These are phyloP conservation scores for Ustilago xerochloae DNA, from an alignment of 1,284 basidiomycete genomes.

Conservation along the genomic window DNA sequence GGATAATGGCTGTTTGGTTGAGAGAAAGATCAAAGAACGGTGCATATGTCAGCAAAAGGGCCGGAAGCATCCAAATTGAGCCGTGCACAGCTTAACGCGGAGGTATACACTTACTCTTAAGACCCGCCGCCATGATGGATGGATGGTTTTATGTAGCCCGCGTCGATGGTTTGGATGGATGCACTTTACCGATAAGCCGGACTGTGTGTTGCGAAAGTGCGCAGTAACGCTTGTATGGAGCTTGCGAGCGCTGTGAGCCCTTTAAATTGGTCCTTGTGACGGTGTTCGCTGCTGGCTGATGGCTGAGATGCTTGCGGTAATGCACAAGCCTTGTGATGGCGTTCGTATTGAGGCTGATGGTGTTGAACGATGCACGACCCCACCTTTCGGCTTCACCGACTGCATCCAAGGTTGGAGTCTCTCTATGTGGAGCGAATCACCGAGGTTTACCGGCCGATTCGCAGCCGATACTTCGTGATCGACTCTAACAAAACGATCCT, in stretches of 20 bases:
- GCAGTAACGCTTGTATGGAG: too few species aligned
- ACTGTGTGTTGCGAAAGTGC: too few species aligned
- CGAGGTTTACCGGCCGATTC: constrained; percentile 11
- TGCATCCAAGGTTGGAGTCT: not conserved
- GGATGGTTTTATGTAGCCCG: not conserved
- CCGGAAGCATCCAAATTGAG: too few species aligned
- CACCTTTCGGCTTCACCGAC: not conserved
- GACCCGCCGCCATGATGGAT: constrained; percentile 54
- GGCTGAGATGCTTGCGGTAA: constrained; percentile 1
- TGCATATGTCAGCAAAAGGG: too few species aligned
- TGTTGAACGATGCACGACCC: not conserved
- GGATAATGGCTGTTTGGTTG: constrained; percentile 59
- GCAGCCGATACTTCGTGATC: constrained; percentile 6
- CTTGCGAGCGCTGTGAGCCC: too few species aligned
- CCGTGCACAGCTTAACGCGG: not conserved
- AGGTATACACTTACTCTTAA: constrained; percentile 51
- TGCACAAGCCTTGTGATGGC: not conserved
- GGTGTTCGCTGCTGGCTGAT: not conserved
- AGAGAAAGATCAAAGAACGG: not conserved
- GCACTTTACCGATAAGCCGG: too few species aligned
- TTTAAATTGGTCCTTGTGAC: too few species aligned
- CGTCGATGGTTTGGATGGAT: constrained; percentile 14
- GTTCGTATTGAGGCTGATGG: not conserved
- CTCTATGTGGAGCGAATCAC: constrained; percentile 8
- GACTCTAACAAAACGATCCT: constrained; percentile 7